A percentile compares a stretch with the other conserved stretches of the same genome.
phyloP scores from a whole-genome alignment of 2,329 filamentous ascomycete species.

The Neobulgaria alba region DNA sequence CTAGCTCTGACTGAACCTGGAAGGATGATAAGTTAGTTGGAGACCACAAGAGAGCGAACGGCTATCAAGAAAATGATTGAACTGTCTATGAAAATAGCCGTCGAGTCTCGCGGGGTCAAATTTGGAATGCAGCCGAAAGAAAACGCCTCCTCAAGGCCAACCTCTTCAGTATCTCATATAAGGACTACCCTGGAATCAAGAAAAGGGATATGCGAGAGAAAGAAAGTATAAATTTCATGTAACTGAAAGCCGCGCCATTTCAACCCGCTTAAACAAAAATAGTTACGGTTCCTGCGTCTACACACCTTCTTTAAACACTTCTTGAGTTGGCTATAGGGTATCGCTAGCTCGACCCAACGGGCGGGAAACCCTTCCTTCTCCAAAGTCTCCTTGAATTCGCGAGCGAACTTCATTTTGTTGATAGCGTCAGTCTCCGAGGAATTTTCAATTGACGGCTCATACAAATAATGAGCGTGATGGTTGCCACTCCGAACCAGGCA shows the following conservation, averaged over 20 bases:
- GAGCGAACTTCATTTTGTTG: slow-evolving; percentile 72
- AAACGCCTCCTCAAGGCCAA: too few species aligned
- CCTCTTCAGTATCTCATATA: too few species aligned
- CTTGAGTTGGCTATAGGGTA: slow-evolving; percentile 78
- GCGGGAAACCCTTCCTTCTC: slow-evolving; percentile 65
- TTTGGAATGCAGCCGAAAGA: too few species aligned
- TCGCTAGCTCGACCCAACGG: slow-evolving; percentile 64
- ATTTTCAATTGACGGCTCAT: too few species aligned
- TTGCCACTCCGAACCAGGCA: background rate
- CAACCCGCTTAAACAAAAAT: too few species aligned
- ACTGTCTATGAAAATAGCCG: too few species aligned
- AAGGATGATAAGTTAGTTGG: background rate
- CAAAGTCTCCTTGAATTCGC: slow-evolving; percentile 64
- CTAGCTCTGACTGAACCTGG: slow-evolving; percentile 49
- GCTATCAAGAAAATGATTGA: background rate
- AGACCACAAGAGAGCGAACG: background rate
- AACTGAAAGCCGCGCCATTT: too few species aligned
- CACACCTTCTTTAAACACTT: slow-evolving; percentile 75
- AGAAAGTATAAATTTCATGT: too few species aligned
- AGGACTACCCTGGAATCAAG: too few species aligned
- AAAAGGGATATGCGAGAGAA: too few species aligned
- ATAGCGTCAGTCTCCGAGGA: too few species aligned
- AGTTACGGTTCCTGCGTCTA: slow-evolving; percentile 19
- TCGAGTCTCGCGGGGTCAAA: too few species aligned
- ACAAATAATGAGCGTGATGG: background rate